phyloP scores from a whole-genome alignment of 2,329 filamentous ascomycete genomes.

The Fusarium foetens region DNA sequence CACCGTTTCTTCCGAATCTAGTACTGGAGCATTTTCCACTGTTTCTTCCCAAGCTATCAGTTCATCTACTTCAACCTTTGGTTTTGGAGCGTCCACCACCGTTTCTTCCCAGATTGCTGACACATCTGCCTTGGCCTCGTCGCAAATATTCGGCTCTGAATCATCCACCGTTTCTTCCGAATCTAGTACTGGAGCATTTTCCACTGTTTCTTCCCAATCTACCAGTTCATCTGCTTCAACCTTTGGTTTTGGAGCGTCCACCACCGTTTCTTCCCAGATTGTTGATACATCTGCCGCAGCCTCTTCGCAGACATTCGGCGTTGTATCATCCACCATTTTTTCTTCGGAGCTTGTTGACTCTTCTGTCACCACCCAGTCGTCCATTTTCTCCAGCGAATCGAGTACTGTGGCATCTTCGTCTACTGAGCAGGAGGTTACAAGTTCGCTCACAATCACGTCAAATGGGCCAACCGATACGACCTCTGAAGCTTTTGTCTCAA shows the following conservation, averaged over 20 bases:
- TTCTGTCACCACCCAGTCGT: rapidly evolving
- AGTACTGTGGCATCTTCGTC: background rate
- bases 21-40: no score
- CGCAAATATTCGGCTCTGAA: background rate
- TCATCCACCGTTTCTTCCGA: background rate
- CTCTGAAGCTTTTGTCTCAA: background rate
- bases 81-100: no score
- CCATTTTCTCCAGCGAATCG: rapidly evolving
- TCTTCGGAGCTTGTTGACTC: background rate
- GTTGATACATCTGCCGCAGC: background rate
- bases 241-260: background rate
- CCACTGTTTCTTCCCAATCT: no score
- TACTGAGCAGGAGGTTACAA: background rate
- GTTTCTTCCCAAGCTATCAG: no score
- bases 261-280: background rate
- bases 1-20: no score
- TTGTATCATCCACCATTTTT: rapidly evolving
- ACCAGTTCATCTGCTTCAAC: background rate
- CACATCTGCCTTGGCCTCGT: background rate
- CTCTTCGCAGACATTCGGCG: background rate
- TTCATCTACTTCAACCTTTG: background rate
- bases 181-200: no score
- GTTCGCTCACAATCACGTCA: background rate
- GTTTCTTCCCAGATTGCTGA: background rate
- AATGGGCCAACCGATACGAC: background rate